These are phyloP conservation scores for Jamesozyma hellenica DNA, from an alignment of 805 yeast species.

Conservation along the genomic window DNA sequence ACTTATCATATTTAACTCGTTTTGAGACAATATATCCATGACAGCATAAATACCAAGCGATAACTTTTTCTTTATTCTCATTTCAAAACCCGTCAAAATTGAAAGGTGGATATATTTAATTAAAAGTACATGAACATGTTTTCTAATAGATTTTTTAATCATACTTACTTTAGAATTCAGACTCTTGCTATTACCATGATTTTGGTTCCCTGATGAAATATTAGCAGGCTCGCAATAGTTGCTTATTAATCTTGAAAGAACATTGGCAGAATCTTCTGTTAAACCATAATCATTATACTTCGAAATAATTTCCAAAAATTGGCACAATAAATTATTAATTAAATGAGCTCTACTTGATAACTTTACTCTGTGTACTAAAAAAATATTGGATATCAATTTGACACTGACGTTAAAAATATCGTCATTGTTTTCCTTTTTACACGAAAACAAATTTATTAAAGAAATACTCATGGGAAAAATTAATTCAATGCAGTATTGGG, in stretches of 20 bases:
- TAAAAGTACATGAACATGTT: conserved; percentile 49
- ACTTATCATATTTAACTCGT: conserved; percentile 54
- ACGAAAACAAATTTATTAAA: background rate
- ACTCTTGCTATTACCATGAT: conserved; percentile 25
- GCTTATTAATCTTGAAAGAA: conserved; percentile 48
- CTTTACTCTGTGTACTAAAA: conserved; percentile 61
- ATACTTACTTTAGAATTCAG: conserved; percentile 47
- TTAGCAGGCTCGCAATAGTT: conserved; percentile 64
- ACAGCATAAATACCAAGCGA: conserved; percentile 48
- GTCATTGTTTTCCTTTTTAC: conserved; percentile 8
- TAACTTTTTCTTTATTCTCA: conserved; percentile 39
- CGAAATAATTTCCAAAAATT: conserved; percentile 42
- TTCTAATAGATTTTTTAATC: conserved; percentile 53
- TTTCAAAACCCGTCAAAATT: conserved; percentile 39
- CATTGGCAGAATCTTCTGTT: conserved; percentile 33
- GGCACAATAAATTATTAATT: conserved; percentile 38
- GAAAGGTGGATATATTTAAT: conserved; percentile 48
- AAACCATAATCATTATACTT: conserved; percentile 14
- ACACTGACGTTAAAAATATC: conserved; percentile 33
- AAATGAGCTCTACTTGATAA: conserved; percentile 67
- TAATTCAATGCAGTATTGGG: conserved; percentile 58
- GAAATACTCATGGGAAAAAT: conserved; percentile 31
- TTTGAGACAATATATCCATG: conserved; percentile 58
- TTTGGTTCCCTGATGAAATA: conserved; percentile 16
- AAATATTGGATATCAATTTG: conserved; percentile 46